These are phyloP conservation scores for Pseudogymnoascus sp. DNA, from an alignment of 2,329 filamentous ascomycete species.

Conservation along the genomic window DNA sequence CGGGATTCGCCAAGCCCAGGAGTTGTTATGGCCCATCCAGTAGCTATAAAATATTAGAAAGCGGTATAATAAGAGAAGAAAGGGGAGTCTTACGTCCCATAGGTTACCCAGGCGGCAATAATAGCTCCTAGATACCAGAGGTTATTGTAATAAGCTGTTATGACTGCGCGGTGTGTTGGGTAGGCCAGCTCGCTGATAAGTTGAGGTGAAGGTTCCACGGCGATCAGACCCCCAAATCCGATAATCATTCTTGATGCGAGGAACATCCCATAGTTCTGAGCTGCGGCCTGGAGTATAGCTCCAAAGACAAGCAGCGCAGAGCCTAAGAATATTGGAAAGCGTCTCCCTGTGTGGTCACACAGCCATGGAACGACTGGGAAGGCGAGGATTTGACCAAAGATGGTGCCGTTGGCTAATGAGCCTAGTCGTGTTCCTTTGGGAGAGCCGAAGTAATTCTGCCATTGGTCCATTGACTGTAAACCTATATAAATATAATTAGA, in stretches of 20 bases:
- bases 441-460: neutral
- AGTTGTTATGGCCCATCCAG: constrained; percentile 18
- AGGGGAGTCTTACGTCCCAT: constrained; percentile 18
- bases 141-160: constrained; percentile 31
- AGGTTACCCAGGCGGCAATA: constrained; percentile 27
- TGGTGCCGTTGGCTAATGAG: neutral
- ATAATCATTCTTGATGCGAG: constrained; percentile 29
- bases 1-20: constrained; percentile 22
- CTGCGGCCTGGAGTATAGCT: constrained; percentile 8
- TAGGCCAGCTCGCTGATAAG: constrained; percentile 32
- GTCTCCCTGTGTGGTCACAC: constrained; percentile 11
- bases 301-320: constrained; percentile 10
- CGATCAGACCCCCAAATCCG: constrained; percentile 29
- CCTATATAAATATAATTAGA: neutral
- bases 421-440: neutral
- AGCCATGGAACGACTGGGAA: constrained; percentile 10
- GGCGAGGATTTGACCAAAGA: constrained; percentile 9
- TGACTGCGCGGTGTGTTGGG: constrained; percentile 30
- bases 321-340: constrained; percentile 9
- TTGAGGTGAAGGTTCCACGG: constrained; percentile 29
- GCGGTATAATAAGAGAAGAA: neutral
- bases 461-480: constrained; percentile 4
- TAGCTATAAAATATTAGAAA: neutral
- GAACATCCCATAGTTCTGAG: constrained; percentile 24
- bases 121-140: constrained; percentile 29